These are phyloP conservation scores for Endocladia muricata DNA, from an alignment of 31 red algal species.

Conservation along the genomic window DNA sequence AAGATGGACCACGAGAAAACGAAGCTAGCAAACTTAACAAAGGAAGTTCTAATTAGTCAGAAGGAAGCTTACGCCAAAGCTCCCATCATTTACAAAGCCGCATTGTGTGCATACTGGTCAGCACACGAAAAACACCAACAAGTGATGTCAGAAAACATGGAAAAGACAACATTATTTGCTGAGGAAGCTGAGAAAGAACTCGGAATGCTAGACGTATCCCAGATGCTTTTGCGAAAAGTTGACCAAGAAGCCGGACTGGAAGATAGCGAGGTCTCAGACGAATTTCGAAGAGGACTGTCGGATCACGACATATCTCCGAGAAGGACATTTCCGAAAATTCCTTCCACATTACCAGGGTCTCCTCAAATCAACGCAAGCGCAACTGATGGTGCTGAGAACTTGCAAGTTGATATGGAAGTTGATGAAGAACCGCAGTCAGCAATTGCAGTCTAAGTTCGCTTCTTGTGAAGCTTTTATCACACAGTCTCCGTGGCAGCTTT, in stretches of 20 bases:
- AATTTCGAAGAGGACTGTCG: no score
- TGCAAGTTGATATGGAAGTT: not conserved
- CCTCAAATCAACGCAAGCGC: not conserved
- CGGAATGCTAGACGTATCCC: constrained; percentile 8
- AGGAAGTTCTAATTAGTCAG: not conserved
- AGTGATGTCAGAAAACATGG: constrained; percentile 4
- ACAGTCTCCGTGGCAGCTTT: no score
- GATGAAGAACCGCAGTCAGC: not conserved
- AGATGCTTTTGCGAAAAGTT: not conserved
- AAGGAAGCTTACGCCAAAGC: constrained; percentile 20
- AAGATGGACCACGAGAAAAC: constrained; percentile 28
- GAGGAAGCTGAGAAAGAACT: constrained; percentile 4
- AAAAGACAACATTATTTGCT: constrained; percentile 20
- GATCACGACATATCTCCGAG: not conserved
- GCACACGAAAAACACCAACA: constrained; percentile 1
- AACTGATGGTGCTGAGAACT: not conserved
- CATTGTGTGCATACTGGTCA: constrained; percentile 31
- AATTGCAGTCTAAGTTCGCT: not conserved
- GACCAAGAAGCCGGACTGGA: not conserved
- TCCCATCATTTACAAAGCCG: constrained; percentile 12
- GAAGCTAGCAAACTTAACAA: constrained; percentile 4
- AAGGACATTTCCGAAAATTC: not conserved
- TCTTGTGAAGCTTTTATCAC: not conserved
- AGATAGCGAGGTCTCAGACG: no score
- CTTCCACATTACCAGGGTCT: not conserved